Conservation (phyloP, 2,329 filamentous ascomycete genomes). For the Xylariaceae sp. region DNA sequence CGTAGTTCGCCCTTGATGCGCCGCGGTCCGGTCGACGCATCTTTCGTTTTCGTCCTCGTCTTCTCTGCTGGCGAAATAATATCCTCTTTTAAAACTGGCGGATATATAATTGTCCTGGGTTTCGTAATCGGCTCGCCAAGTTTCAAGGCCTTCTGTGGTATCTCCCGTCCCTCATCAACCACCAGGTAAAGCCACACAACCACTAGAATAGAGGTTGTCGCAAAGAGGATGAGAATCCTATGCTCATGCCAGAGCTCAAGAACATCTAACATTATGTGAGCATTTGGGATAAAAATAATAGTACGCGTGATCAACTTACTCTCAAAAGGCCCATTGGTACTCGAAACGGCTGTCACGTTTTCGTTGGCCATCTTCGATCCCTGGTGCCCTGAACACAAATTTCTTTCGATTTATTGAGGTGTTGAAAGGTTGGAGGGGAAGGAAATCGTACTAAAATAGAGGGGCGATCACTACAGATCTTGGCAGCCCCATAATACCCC, state of each 20-base stretch:
- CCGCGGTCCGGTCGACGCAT: slow-evolving; percentile 46
- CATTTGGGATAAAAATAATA: background rate
- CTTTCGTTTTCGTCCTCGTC: slow-evolving; percentile 37
- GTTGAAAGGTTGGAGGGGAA: slow-evolving; percentile 13
- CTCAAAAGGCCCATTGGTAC: slow-evolving; percentile 2
- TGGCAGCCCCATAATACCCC: slow-evolving; percentile 15
- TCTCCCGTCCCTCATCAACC: slow-evolving; percentile 28
- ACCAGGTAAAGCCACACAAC: slow-evolving; percentile 38
- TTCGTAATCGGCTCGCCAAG: slow-evolving; percentile 10
- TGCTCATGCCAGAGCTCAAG: slow-evolving; percentile 50
- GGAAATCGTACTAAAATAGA: slow-evolving; percentile 17
- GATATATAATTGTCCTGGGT: background rate
- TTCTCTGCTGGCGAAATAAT: slow-evolving; percentile 10
- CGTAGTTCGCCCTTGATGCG: slow-evolving; percentile 50
- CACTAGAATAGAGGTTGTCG: slow-evolving; percentile 41
- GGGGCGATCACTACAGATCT: slow-evolving; percentile 11
- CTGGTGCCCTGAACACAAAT: background rate
- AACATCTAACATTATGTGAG: slow-evolving; percentile 33
- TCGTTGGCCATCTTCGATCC: slow-evolving; percentile 15
- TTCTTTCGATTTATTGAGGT: background rate
- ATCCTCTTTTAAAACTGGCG: slow-evolving; percentile 21
- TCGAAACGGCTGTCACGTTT: slow-evolving; percentile 6
- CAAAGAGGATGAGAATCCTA: slow-evolving; percentile 47
- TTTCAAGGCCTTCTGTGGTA: slow-evolving; percentile 33
- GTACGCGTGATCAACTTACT: slow-evolving; percentile 4